Percentiles rank a stretch among this genome's conserved stretches.
Evolutionary conservation across 495 filamentous ascomycete species (phyloP).

Genomic region (Apodospora peruviana): DNA sequence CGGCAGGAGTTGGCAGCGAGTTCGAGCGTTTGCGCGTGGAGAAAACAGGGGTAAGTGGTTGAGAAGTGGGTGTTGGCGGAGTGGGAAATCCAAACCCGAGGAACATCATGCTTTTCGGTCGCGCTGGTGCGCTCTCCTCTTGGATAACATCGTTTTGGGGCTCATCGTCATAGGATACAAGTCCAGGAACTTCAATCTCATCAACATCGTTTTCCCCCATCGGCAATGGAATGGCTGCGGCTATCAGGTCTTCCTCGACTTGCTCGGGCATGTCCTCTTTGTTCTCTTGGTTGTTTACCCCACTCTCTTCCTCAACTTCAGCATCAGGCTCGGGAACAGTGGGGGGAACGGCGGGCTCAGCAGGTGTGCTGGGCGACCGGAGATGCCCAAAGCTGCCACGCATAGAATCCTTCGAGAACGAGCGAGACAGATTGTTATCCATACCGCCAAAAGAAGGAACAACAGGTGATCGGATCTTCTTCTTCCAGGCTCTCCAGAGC

Average conservation of each 20-base stretch:
- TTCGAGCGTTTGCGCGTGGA: conserved; percentile 46
- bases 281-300: neutral
- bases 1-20: conserved; percentile 44
- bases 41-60: conserved; percentile 15
- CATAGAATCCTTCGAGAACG: conserved; percentile 37
- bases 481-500: conserved; percentile 94
- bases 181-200: conserved; percentile 68
- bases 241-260: conserved; percentile 31
- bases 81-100: conserved; percentile 16
- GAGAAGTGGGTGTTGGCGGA: conserved; percentile 26
- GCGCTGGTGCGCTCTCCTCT: conserved; percentile 15
- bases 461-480: conserved; percentile 56
- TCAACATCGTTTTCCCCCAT: conserved; percentile 62
- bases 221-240: conserved; percentile 57
- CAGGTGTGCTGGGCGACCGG: conserved; percentile 33
- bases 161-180: conserved; percentile 55
- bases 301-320: conserved; percentile 2
- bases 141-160: conserved; percentile 46
- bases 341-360: conserved; percentile 19
- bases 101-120: conserved; percentile 60
- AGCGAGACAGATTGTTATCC: conserved; percentile 30
- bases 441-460: conserved; percentile 9
- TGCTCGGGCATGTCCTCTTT: conserved; percentile 8
- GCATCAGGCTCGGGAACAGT: conserved; percentile 19
- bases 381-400: conserved; percentile 20